Base-by-base conservation (phyloP, 2,329 filamentous ascomycete genomes). In the Neonectria ditissima region DNA sequence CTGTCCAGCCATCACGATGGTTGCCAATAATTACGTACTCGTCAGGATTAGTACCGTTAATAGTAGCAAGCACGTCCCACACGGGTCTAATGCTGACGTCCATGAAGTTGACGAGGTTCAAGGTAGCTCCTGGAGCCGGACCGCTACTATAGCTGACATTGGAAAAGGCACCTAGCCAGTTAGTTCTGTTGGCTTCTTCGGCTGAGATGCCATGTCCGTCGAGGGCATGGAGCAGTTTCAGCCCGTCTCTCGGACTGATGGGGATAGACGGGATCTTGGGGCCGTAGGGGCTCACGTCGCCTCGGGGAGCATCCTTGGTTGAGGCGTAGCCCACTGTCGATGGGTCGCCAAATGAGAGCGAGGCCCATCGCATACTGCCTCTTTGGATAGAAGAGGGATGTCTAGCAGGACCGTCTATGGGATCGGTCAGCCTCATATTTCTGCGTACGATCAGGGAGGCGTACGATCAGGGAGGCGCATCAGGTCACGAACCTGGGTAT, bases 1-100 rank as follows among this genome's bases (percentile, higher is more conserved):
- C 76, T 8, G 85, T 83, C 84, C 84, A 86, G 0, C 84, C 84
- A 72, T 86, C 84, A 11, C 84, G 79, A 62, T 86, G 84, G 34
- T 86, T 86, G 2, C 84, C 84, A 20, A 86, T 77, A 30, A 86
- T 74, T 16, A 86, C 75, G 5, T 83, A 82, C 39, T 80, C 70
- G 28, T 74, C 69, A 0, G 80, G 76, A 47, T 80, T 77, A 1
- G 77, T 82, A 22, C 72, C 76, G 55, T 84, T 82, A 2, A 76
- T 73, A 0, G 82, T 63, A 11, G 80, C 80, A 47, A 83, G 79
- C 20, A 80, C 78, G 62, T 80, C 76, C 67, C 67, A 68, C 0
- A 66, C 65, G 0, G 68, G 68, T 1, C 57, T 64, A 1, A 68
- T 30, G 0, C 63, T 70, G 1, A 43, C 41, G 5, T 70, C 64